Conservation (phyloP, 192 early-diverging fungal genomes). For the Rhizoclosmatium sp. region DNA sequence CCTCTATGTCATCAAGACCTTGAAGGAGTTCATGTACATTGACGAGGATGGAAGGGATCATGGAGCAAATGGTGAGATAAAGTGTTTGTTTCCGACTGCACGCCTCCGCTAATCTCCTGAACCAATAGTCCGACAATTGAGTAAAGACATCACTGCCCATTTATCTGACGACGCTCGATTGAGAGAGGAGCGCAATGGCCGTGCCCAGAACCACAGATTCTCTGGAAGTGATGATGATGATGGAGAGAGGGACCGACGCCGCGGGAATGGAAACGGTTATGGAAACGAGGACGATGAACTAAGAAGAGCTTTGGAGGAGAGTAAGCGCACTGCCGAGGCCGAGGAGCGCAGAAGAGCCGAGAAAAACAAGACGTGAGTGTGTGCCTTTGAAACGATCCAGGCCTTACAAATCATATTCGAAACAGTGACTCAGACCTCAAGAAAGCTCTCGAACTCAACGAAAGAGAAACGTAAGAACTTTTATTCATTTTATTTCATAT, state of each 20-base stretch:
- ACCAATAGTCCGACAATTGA: constrained; percentile 84
- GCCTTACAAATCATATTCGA: background rate
- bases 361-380: constrained; percentile 28
- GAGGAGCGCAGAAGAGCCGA: constrained; percentile 58
- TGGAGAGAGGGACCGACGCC: constrained; percentile 36
- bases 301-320: constrained; percentile 83
- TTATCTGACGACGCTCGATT: constrained; percentile 81
- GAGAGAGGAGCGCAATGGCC: constrained; percentile 75
- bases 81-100: background rate
- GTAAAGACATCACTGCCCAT: constrained; percentile 86
- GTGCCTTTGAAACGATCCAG: background rate
- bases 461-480: constrained; percentile 44
- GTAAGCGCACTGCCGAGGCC: constrained; percentile 69
- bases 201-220: constrained; percentile 19
- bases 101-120: background rate
- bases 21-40: constrained; percentile 96
- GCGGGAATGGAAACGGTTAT: constrained; percentile 39
- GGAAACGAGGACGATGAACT: constrained; percentile 77
- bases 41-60: constrained; percentile 93
- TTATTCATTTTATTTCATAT: background rate
- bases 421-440: constrained; percentile 47
- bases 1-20: constrained; percentile 91
- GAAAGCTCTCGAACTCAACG: constrained; percentile 55
- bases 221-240: constrained; percentile 62
- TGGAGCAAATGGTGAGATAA: constrained; percentile 79